Base-by-base conservation (phyloP, 306 rosid genomes). In the Vicia sativa region DNA sequence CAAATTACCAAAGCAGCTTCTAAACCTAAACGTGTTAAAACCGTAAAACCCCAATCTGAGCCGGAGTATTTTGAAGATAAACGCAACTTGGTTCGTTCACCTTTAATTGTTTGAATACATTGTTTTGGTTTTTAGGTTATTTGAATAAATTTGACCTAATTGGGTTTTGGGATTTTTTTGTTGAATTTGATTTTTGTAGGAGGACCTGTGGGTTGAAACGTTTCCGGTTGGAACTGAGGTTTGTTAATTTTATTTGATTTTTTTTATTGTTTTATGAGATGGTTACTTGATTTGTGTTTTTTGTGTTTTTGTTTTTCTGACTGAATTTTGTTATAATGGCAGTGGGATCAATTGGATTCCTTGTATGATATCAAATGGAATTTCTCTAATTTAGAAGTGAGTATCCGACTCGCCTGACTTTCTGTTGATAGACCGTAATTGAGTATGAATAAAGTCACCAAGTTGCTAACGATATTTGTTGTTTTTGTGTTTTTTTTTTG, bases 221-320 rank as follows among this genome's bases (percentile, higher is more conserved):
- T 83, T 83, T 55, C 80, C 87, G 4, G 87, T 83, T 56, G 85
- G 87, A 62, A 80, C 87, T 5, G 87, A 83, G 87, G 87, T 83
- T 66, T 67, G 76, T 62, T 59, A 11, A 26, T 21, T 45, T 54
- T 43, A 55, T 55, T 3, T 42, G 45, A 0, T 49, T 49, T 13
- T 60, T 0, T 2, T 60, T 0, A 1, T 65, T 69, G 46, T 56
- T 71, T 45, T 49, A n/a, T 23, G 29, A 28, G 29, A 31, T 65
- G 38, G 31, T 48, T 7, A 8, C 49, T 38, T n/a, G n/a, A n/a
- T n/a, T n/a, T n/a, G n/a, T n/a, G n/a, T n/a, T n/a, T 3, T 25
- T n/a, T 2, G 1, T 8, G 25, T 18, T 43, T 19, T 42, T 65
- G 38, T 34, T 19, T 21, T 60, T 11, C 46, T 37, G 4, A 69